Evolutionary conservation across 257 asterid species (phyloP), one percentile per base, ranked within the genome.

Genomic region (Solanum etuberosum): DNA sequence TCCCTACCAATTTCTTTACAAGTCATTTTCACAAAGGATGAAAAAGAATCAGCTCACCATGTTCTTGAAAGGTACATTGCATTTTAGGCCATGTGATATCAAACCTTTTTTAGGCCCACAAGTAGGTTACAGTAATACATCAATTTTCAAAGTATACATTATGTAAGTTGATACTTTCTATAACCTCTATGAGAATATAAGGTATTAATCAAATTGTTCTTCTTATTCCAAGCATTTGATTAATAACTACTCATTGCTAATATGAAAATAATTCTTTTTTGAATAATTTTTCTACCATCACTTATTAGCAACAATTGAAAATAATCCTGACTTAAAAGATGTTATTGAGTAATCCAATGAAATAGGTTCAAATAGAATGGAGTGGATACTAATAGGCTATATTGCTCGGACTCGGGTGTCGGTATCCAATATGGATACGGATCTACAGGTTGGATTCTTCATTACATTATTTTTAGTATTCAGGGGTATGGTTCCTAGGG

Each of bases 31-130:
- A 86, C 46, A 76, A 89, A 89, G 86, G 90, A 86, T 89, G 85
- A 86, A 83, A 54, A 61, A 83, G 84, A 86, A 87, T 83, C 87
- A 91, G 77, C 59, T 86, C 87, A 85, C 89, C 94, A 89, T 88
- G 93, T 90, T 91, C 89, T 76, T 92, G 91, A 92, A 86, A 90
- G 91, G 67, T 87, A 78, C 89, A 84, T 88, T 88, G 85, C 90
- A 59, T 86, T 90, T 73, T 85, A 84, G 46, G 42, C 46, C 90
- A 84, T 91, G 93, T 93, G 90, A 90, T 86, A 35, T 32, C 89
- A 88, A 74, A 86, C 80, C 38, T 72, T 72, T 71, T 82, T 78
- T 34, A 71, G 92, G 84, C 93, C 95, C 93, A 89, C 92, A 13
- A 42, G 90, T 86, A 84, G 88, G 88, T 88, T 86, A 82, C 85